phyloP scores from a whole-genome alignment of 768 basidiomycete genomes.

The Podaxis sp. region DNA sequence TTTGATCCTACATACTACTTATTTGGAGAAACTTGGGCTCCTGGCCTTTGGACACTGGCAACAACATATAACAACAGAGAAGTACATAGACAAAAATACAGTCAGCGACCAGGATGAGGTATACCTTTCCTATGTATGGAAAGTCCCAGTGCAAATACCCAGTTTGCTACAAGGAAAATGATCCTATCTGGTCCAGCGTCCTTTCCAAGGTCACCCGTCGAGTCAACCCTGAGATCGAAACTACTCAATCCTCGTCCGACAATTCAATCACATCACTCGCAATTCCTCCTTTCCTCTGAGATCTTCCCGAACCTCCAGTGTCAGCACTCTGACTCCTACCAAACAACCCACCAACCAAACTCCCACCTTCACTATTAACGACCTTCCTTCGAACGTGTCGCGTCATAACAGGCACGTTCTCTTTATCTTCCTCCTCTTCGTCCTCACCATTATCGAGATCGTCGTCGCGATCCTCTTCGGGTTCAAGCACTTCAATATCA shows the following conservation, averaged over 20 bases:
- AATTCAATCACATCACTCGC: conserved; percentile 54
- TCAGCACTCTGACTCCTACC: conserved; percentile 3
- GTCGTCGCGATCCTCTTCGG: not conserved
- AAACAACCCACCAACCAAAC: not conserved
- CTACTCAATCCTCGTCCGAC: conserved; percentile 40
- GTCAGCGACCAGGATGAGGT: too few relatives aligned
- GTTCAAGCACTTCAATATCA: conserved; percentile 8
- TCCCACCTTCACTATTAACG: conserved; percentile 7
- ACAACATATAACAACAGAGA: too few relatives aligned
- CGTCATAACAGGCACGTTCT: conserved; percentile 52
- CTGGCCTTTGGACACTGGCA: too few relatives aligned
- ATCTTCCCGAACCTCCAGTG: not conserved
- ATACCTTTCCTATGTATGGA: too few relatives aligned
- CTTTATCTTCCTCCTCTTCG: conserved; percentile 56
- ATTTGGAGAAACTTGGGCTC: too few relatives aligned
- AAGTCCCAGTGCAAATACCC: too few relatives aligned
- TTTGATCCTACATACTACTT: too few relatives aligned
- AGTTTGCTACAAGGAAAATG: too few relatives aligned
- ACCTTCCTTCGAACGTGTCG: conserved; percentile 43
- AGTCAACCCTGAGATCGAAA: not conserved
- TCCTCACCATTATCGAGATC: not conserved
- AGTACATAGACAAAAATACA: too few relatives aligned
- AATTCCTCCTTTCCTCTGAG: conserved; percentile 10
- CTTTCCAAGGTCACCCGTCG: not conserved
- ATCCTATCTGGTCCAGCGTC: too few relatives aligned